A percentile compares a stretch with the other conserved stretches of the same genome.
Evolutionary conservation across 2,329 filamentous ascomycete genomes (phyloP).

Genomic region (Botrytis tulipae): DNA sequence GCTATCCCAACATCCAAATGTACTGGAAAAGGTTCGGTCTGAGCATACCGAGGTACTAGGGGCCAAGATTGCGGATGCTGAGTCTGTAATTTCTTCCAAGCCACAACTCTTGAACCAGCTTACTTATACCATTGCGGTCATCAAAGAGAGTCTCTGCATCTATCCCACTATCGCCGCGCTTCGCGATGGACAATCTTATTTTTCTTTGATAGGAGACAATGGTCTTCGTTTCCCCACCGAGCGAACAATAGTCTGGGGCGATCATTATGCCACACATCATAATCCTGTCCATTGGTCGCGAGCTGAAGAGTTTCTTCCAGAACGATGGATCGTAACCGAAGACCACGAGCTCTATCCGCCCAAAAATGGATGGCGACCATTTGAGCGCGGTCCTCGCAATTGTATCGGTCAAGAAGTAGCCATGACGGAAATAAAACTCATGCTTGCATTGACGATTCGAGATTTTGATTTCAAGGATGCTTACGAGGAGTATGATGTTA

Average conservation of each 20-base stretch:
- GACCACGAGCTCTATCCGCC: slow-evolving; percentile 40
- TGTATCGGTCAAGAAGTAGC: slow-evolving; percentile 58
- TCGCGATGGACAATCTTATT: not conserved
- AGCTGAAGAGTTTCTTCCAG: slow-evolving; percentile 48
- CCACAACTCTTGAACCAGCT: slow-evolving; percentile 27
- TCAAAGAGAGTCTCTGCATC: slow-evolving; percentile 25
- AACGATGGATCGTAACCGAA: slow-evolving; percentile 45
- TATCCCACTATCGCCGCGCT: not conserved
- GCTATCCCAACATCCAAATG: slow-evolving; percentile 23
- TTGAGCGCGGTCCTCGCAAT: slow-evolving; percentile 53
- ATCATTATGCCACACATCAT: slow-evolving; percentile 28
- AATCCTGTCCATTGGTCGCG: slow-evolving; percentile 47
- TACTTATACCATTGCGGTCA: slow-evolving; percentile 27
- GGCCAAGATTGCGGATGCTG: slow-evolving; percentile 15
- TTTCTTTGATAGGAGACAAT: not conserved
- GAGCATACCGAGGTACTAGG: slow-evolving; percentile 31
- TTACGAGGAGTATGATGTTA: slow-evolving; percentile 1
- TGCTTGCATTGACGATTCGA: slow-evolving; percentile 43
- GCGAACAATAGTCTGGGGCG: not conserved
- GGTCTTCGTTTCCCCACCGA: slow-evolving; percentile 4
- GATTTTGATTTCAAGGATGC: slow-evolving; percentile 18
- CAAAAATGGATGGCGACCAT: slow-evolving; percentile 51
- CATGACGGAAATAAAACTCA: slow-evolving; percentile 48
- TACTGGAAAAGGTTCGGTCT: slow-evolving; percentile 22
- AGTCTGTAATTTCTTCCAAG: slow-evolving; percentile 16